These are phyloP conservation scores for Saxispiralis lemnorum DNA, from an alignment of 495 filamentous ascomycete genomes.

Conservation along the genomic window DNA sequence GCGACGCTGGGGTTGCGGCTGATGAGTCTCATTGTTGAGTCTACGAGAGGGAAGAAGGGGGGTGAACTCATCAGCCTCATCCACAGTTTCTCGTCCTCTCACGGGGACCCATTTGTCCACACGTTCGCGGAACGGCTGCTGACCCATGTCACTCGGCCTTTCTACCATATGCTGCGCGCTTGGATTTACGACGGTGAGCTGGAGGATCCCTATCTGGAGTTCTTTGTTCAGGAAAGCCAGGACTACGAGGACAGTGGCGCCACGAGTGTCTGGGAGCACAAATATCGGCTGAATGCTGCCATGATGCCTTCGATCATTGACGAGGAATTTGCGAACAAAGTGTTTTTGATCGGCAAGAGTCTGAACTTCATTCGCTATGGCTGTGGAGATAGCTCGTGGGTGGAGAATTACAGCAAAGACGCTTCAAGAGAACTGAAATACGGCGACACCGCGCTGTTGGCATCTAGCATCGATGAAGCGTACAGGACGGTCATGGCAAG, in stretches of 20 bases:
- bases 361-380: constrained; percentile 95
- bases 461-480: constrained; percentile 85
- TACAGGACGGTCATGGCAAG: constrained; percentile 95
- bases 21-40: constrained; percentile 85
- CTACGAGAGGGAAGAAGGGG: constrained; percentile 68
- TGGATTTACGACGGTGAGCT: constrained; percentile 99
- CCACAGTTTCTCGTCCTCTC: constrained; percentile 78
- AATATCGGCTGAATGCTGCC: constrained; percentile 68
- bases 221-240: constrained; percentile 75
- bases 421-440: constrained; percentile 84
- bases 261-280: constrained; percentile 92
- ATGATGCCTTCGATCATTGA: constrained; percentile 91
- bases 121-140: constrained; percentile 87
- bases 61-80: constrained; percentile 89
- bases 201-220: constrained; percentile 86
- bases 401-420: constrained; percentile 85
- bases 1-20: constrained; percentile 90
- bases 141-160: constrained; percentile 79
- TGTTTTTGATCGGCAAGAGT: constrained; percentile 93
- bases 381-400: constrained; percentile 87
- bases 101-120: constrained; percentile 88
- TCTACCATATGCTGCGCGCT: constrained; percentile 86
- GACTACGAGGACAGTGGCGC: constrained; percentile 36
- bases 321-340: constrained; percentile 78
- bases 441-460: constrained; percentile 80